Percentiles rank a stretch among this genome's conserved stretches.
Evolutionary conservation across 2,329 filamentous ascomycete species (phyloP).

Genomic region (Neurospora sp.): DNA sequence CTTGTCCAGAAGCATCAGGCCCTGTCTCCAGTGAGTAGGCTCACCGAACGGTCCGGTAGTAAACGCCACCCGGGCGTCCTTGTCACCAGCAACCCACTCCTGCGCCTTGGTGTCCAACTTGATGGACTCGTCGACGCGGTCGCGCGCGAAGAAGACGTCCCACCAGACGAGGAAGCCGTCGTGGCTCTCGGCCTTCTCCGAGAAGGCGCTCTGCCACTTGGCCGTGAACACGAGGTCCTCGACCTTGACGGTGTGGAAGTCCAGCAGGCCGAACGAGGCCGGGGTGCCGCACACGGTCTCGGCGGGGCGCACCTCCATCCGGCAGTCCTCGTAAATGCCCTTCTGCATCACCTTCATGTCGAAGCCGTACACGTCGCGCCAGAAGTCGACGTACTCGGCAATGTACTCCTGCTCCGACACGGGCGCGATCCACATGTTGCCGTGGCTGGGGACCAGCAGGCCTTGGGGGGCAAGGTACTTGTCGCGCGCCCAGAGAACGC

Average conservation of each 20-base stretch:
- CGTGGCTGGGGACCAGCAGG: slow-evolving; percentile 78
- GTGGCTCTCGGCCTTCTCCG: slow-evolving; percentile 54
- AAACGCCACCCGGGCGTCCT: slow-evolving; percentile 63
- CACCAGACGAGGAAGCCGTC: slow-evolving; percentile 92
- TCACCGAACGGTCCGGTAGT: slow-evolving; percentile 72
- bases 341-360: slow-evolving; percentile 86
- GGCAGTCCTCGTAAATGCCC: slow-evolving; percentile 71
- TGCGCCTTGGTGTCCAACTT: slow-evolving; percentile 46
- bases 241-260: slow-evolving; percentile 62
- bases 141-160: slow-evolving; percentile 78
- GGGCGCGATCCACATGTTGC: slow-evolving; percentile 74
- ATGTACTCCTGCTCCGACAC: slow-evolving; percentile 70
- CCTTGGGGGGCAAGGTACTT: slow-evolving; percentile 70
- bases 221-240: slow-evolving; percentile 69
- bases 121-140: slow-evolving; percentile 39
- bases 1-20: slow-evolving; percentile 60
- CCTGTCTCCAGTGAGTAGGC: slow-evolving; percentile 87
- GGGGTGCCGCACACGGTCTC: slow-evolving; percentile 49
- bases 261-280: slow-evolving; percentile 62
- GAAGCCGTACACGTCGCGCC: slow-evolving; percentile 90
- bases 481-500: slow-evolving; percentile 80
- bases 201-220: slow-evolving; percentile 52
- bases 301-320: slow-evolving; percentile 61
- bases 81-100: slow-evolving; percentile 46
- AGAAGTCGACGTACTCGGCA: slow-evolving; percentile 70